Evolutionary conservation across 2,329 filamentous ascomycete species (phyloP), one percentile per base, ranked within the genome.

Genomic region (Scolecobasidium constrictum): DNA sequence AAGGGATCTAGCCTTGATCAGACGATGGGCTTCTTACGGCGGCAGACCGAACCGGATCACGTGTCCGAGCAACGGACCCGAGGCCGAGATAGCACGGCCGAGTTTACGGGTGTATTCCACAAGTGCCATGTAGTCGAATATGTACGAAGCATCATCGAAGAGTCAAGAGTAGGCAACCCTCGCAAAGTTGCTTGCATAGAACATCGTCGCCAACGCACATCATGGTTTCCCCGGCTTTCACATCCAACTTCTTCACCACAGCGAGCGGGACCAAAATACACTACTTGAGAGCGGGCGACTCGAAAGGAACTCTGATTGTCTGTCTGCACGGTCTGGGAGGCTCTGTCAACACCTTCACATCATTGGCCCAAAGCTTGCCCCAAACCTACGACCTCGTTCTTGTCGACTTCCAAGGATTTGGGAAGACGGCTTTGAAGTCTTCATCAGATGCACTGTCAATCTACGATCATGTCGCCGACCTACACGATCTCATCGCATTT

Each of bases 301-400:
- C 20, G 19, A 18, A 40, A 7, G 38, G 15, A 21, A 31, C 15
- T 12, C 21, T 31, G 6, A 19, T 40, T 13, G 19, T 40, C 17
- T 40, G 38, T 23, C 18, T 40, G n/a, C 38, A 40, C 15, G 38
- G 38, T 11, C 22, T 40, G 18, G 38, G 38, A 5, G 38, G 38
- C 11, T 40, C 38, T 13, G 15, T 40, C n/a, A 26, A 40, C 16
- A 40, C 38, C 7, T 40, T 40, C 16, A 23, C 21, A 33, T 9
- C 22, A 26, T 23, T 40, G 15, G 7, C 31, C 9, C 22, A 20
- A 28, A 26, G n/a, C 19, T 23, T 40, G n/a, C 21, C 22, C 11
- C 9, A 26, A 17, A 20, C 21, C 9, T 28, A 40, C 28, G 17
- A 17, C 4, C 13, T 40, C 15, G 12, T 40, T 33, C 38, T 21